Conservation (phyloP, 352 stramenopile species). For the Phytophthora brassicae region DNA sequence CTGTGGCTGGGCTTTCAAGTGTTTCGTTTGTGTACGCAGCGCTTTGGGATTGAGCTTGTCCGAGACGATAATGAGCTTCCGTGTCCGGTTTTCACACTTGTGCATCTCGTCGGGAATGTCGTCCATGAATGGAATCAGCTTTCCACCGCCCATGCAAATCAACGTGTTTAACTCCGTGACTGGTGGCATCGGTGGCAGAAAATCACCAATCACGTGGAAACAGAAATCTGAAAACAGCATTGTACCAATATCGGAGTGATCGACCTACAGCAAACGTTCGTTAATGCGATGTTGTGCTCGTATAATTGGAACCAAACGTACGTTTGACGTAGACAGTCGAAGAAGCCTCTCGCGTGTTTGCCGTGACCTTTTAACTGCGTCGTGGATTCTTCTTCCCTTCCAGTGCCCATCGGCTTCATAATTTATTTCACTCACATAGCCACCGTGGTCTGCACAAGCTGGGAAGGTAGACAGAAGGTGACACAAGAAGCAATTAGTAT, state of each 20-base stretch:
- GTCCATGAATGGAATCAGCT: constrained; percentile 51
- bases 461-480: constrained; percentile 7
- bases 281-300: neutral
- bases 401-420: constrained; percentile 67
- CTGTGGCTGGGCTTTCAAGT: constrained; percentile 44
- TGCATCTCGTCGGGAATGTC: constrained; percentile 55
- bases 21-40: constrained; percentile 42
- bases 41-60: constrained; percentile 74
- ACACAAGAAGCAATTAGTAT: neutral
- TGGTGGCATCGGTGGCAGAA: constrained; percentile 75
- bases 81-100: constrained; percentile 46
- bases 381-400: constrained; percentile 50
- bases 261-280: constrained; percentile 6
- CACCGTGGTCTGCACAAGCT: constrained; percentile 44
- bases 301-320: constrained; percentile 16
- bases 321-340: constrained; percentile 15
- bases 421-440: constrained; percentile 46
- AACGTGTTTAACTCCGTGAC: constrained; percentile 67
- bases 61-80: constrained; percentile 69
- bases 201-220: constrained; percentile 77
- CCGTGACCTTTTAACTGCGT: constrained; percentile 55
- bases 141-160: constrained; percentile 65
- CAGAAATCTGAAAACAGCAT: constrained; percentile 71
- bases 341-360: constrained; percentile 45
- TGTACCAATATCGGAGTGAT: constrained; percentile 46